Conservation (phyloP, 2,329 filamentous ascomycete genomes). For the Ascochyta rabiei region DNA sequence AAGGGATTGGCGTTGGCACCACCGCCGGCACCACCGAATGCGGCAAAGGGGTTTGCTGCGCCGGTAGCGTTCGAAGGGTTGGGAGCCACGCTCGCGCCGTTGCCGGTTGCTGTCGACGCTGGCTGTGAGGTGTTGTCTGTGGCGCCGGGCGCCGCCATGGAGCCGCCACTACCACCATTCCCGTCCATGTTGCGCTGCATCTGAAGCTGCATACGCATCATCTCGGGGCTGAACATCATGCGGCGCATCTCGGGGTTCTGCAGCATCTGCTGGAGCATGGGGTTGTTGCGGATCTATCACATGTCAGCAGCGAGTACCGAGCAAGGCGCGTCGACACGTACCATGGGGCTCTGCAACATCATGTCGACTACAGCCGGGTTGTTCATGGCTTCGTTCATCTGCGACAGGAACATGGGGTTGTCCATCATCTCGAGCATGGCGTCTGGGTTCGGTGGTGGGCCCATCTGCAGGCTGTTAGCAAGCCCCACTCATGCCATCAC, state of each 20-base stretch:
- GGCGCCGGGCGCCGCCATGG: conserved; percentile 84
- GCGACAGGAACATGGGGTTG: conserved; percentile 83
- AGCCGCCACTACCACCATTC: conserved; percentile 54
- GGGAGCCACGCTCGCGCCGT: neutral
- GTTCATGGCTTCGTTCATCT: conserved; percentile 92
- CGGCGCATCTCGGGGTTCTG: conserved; percentile 86
- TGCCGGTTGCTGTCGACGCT: conserved; percentile 45
- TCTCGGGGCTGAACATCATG: conserved; percentile 91
- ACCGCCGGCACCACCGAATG: conserved; percentile 42
- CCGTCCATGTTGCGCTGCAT: conserved; percentile 72
- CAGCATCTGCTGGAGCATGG: conserved; percentile 84
- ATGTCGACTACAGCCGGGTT: conserved; percentile 95
- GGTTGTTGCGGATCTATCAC: conserved; percentile 76
- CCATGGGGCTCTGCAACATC: conserved; percentile 65
- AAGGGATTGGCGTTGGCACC: conserved; percentile 62
- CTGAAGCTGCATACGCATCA: conserved; percentile 79
- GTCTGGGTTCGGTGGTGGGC: conserved; percentile 81
- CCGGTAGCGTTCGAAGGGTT: conserved; percentile 44
- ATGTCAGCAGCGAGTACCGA: conserved; percentile 17
- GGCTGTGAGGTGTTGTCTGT: conserved; percentile 78
- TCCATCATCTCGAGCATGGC: conserved; percentile 83
- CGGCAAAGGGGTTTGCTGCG: conserved; percentile 56
- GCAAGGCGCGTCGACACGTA: conserved; percentile 8
- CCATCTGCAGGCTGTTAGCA: conserved; percentile 70
- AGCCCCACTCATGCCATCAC: neutral